These are phyloP conservation scores for Apodospora peruviana DNA, from an alignment of 495 filamentous ascomycete species.

Conservation along the genomic window DNA sequence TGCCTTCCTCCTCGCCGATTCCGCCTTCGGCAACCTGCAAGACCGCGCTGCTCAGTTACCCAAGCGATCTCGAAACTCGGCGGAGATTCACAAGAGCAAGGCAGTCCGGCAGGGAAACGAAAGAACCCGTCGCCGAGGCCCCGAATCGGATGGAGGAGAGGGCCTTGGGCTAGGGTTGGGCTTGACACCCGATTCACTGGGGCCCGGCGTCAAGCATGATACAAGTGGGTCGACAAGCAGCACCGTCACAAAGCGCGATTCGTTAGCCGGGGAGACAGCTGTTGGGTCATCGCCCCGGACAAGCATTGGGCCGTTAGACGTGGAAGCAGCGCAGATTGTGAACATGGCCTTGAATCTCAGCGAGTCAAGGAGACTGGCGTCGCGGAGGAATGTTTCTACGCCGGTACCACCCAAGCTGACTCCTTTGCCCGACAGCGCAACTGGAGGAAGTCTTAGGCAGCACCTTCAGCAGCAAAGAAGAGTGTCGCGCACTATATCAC, in stretches of 20 bases:
- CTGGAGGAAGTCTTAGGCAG: conserved; percentile 54
- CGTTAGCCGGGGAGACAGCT: conserved; percentile 14
- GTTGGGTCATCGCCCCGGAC: conserved; percentile 14
- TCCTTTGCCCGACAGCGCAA: conserved; percentile 33
- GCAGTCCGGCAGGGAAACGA: conserved; percentile 6
- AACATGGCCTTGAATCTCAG: conserved; percentile 84
- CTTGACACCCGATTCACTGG: not conserved
- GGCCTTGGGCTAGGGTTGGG: not conserved
- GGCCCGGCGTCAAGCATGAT: not conserved
- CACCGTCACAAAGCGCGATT: conserved; percentile 13
- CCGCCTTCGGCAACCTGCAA: conserved; percentile 16
- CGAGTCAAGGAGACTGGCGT: conserved; percentile 66
- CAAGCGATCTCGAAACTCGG: conserved; percentile 10
- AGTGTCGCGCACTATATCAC: conserved; percentile 53
- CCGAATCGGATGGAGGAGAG: not conserved
- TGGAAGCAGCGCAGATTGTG: conserved; percentile 80
- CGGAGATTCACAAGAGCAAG: conserved; percentile 8
- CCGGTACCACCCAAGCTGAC: conserved; percentile 43
- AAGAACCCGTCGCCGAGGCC: not conserved
- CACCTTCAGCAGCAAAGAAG: conserved; percentile 62
- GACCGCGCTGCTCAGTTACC: conserved; percentile 2
- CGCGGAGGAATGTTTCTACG: conserved; percentile 47
- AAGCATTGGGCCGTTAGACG: conserved; percentile 42
- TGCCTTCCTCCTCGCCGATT: conserved; percentile 41
- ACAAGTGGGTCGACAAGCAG: conserved; percentile 9